A percentile compares a stretch with the other conserved stretches of the same genome.
Evolutionary conservation across 768 basidiomycete genomes (phyloP).

Genomic region (Suillus plorans): DNA sequence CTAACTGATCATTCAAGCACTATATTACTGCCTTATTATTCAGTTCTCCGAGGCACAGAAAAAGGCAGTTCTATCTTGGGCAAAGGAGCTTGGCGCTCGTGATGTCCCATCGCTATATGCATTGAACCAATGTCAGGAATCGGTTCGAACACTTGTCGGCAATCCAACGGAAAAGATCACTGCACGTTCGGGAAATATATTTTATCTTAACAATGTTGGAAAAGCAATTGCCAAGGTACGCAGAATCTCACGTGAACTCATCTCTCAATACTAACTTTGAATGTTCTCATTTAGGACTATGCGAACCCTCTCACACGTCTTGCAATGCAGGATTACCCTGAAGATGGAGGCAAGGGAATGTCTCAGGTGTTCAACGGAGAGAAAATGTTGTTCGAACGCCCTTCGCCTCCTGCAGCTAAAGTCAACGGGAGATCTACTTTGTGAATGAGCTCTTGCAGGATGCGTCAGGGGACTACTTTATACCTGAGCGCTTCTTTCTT

Average conservation of each 20-base stretch:
- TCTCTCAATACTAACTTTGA: neutral
- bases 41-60: conserved; percentile 31
- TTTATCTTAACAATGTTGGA: conserved; percentile 20
- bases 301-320: conserved; percentile 21
- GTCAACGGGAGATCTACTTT: conserved; percentile 21
- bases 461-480: conserved; percentile 9
- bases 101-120: conserved; percentile 28
- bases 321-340: conserved; percentile 29
- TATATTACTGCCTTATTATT: conserved; percentile 32
- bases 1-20: conserved; percentile 15
- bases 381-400: conserved; percentile 31
- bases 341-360: conserved; percentile 20
- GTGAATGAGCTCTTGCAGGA: conserved; percentile 22
- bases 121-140: conserved; percentile 20
- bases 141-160: conserved; percentile 18
- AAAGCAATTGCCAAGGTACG: conserved; percentile 20
- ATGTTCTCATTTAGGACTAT: conserved; percentile 21
- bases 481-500: conserved; percentile 17
- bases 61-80: conserved; percentile 28
- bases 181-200: conserved; percentile 22
- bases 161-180: conserved; percentile 21
- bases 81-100: conserved; percentile 25
- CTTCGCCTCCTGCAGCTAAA: conserved; percentile 25
- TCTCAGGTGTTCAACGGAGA: conserved; percentile 25
- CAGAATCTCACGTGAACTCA: neutral